Conservation (phyloP, 1,139 yeast genomes). For the Debaryomyces udenii region DNA sequence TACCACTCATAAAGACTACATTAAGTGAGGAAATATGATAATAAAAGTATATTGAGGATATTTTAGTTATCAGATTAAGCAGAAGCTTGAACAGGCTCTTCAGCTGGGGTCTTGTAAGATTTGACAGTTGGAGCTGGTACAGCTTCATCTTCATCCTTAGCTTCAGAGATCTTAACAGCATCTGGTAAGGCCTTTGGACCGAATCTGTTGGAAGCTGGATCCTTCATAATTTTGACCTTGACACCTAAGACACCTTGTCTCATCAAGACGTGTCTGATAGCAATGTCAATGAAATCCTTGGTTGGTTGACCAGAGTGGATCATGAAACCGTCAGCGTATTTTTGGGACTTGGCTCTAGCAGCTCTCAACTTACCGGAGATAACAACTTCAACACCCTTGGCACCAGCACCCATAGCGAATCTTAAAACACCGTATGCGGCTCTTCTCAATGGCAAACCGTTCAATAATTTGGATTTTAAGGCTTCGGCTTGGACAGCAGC, state of each 20-base stretch:
- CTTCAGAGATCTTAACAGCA: constrained; percentile 89
- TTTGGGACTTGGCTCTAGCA: constrained; percentile 99
- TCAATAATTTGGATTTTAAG: constrained; percentile 94
- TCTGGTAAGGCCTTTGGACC: constrained; percentile 97
- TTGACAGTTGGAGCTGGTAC: constrained; percentile 85
- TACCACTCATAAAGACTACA: no score
- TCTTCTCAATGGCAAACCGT: constrained; percentile 99
- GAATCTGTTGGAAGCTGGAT: constrained; percentile 87
- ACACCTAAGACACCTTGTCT: constrained; percentile 99
- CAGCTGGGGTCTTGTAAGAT: constrained; percentile 56
- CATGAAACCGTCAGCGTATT: constrained; percentile 99
- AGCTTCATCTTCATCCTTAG: constrained; percentile 90
- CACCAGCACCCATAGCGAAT: constrained; percentile 99
- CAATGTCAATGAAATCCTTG: constrained; percentile 96
- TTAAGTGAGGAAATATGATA: no score
- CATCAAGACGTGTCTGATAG: constrained; percentile 99
- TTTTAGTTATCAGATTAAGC: constrained; percentile 36
- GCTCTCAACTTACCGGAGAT: constrained; percentile 99
- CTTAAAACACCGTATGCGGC: constrained; percentile 99
- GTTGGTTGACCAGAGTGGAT: constrained; percentile 99
- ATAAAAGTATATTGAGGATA: constrained; percentile 3
- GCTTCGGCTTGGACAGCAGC: constrained; percentile 99
- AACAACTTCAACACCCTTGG: constrained; percentile 99
- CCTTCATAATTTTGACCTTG: constrained; percentile 99
- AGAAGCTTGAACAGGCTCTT: constrained; percentile 40